These are phyloP conservation scores for Citrullus mucosospermus DNA, from an alignment of 306 rosid genomes.

Conservation along the genomic window DNA sequence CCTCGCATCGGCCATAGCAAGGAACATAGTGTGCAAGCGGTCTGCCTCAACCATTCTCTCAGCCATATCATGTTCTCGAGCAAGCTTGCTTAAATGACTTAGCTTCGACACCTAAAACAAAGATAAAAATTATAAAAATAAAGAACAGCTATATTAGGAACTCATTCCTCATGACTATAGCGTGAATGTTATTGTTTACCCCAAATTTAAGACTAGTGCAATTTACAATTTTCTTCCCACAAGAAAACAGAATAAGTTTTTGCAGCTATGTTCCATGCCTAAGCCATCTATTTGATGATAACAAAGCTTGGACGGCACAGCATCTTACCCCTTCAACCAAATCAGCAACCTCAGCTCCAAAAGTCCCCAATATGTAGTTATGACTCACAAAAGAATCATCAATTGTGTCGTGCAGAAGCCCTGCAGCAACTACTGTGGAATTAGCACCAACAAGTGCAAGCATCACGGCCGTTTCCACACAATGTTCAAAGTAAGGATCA, in stretches of 20 bases:
- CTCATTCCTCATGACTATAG: neutral
- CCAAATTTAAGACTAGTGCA: neutral
- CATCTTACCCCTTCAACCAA: constrained; percentile 79
- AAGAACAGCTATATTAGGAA: constrained; percentile 12
- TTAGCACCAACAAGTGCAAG: constrained; percentile 87
- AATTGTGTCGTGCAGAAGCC: constrained; percentile 92
- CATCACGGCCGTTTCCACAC: constrained; percentile 85
- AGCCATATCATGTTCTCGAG: constrained; percentile 80
- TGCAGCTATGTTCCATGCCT: neutral
- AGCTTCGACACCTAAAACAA: constrained; percentile 69
- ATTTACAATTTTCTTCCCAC: neutral
- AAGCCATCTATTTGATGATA: neutral
- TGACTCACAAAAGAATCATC: constrained; percentile 68
- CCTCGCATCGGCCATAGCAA: constrained; percentile 96
- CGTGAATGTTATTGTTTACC: neutral
- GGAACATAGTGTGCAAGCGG: constrained; percentile 93
- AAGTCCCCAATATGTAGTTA: constrained; percentile 50
- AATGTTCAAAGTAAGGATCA: constrained; percentile 88
- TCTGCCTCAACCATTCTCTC: constrained; percentile 78
- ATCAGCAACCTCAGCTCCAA: constrained; percentile 81
- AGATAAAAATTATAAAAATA: neutral
- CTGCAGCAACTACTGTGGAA: constrained; percentile 89
- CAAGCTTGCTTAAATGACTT: constrained; percentile 92
- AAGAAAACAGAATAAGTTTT: neutral
- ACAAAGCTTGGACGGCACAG: neutral